A percentile compares a stretch with the other conserved stretches of the same genome.
Evolutionary conservation across 2,329 filamentous ascomycete genomes (phyloP).

Genomic region (Metarhizium rileyi): DNA sequence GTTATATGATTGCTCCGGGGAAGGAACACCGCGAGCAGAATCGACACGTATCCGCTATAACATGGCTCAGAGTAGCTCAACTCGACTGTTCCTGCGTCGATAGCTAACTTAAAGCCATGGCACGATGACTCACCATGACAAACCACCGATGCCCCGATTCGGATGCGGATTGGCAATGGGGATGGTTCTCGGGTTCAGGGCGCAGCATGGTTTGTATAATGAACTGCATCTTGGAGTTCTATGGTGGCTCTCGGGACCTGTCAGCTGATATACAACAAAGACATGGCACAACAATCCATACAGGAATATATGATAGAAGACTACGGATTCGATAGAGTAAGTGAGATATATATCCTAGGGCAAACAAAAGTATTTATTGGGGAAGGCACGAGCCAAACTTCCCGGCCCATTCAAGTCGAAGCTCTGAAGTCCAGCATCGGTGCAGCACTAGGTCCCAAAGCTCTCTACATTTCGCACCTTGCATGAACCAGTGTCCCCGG

Average conservation of each 20-base stretch:
- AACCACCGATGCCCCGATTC: too few species aligned
- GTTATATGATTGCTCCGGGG: too few species aligned
- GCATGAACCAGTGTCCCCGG: conserved; percentile 41
- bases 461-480: conserved; percentile 32
- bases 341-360: conserved; percentile 18
- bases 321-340: conserved; percentile 11
- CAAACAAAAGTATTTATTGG: conserved; percentile 13
- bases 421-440: conserved; percentile 23
- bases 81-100: too few species aligned
- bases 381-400: conserved; percentile 28
- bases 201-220: too few species aligned
- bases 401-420: conserved; percentile 26
- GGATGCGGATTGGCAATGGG: too few species aligned
- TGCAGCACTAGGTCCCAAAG: conserved; percentile 23
- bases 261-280: background rate
- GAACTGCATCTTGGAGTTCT: too few species aligned
- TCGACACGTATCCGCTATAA: too few species aligned
- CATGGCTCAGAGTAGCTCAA: too few species aligned
- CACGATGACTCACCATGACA: too few species aligned
- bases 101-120: too few species aligned
- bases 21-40: too few species aligned
- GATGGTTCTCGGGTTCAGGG: too few species aligned
- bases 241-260: background rate
- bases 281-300: background rate
- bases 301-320: conserved; percentile 16